A percentile compares a stretch with the other conserved stretches of the same genome.
These are phyloP conservation scores for Nicotiana rustica DNA, from an alignment of 305 asterid genomes.

Conservation along the genomic window DNA sequence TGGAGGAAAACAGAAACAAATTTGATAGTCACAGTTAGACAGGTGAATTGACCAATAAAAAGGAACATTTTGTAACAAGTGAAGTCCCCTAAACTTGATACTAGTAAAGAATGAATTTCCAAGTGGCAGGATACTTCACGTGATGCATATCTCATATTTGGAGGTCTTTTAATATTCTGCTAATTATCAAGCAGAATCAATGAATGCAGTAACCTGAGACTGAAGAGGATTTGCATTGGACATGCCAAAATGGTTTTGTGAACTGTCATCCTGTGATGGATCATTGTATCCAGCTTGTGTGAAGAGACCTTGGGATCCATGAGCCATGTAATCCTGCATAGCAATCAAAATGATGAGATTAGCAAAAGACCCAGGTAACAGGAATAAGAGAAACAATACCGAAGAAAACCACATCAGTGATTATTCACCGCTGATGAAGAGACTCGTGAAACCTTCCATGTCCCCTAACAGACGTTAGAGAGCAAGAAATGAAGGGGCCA, in stretches of 20 bases:
- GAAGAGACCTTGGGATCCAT: slow-evolving; percentile 93
- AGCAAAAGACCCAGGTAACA: slow-evolving; percentile 26
- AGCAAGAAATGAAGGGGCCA: slow-evolving; percentile 14
- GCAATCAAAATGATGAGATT: slow-evolving; percentile 31
- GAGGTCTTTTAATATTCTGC: background rate
- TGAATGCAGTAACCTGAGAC: slow-evolving; percentile 68
- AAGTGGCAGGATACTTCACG: slow-evolving; percentile 2
- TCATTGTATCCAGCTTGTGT: slow-evolving; percentile 89
- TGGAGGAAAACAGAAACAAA: slow-evolving; percentile 44
- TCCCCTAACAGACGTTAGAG: background rate
- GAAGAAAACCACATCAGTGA: background rate
- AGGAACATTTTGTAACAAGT: slow-evolving; percentile 15
- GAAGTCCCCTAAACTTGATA: background rate
- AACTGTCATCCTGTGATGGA: slow-evolving; percentile 86
- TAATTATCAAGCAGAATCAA: slow-evolving; percentile 29
- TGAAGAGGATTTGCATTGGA: slow-evolving; percentile 74
- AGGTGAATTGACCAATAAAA: background rate
- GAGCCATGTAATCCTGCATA: slow-evolving; percentile 86
- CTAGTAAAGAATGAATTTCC: background rate
- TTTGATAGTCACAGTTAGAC: background rate
- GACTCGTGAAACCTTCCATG: background rate
- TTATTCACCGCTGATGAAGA: background rate
- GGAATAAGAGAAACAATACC: slow-evolving; percentile 31
- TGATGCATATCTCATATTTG: slow-evolving; percentile 12
- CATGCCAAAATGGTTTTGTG: slow-evolving; percentile 79